phyloP scores from a whole-genome alignment of 129 eudicot species.

The Lactuca saligna region DNA sequence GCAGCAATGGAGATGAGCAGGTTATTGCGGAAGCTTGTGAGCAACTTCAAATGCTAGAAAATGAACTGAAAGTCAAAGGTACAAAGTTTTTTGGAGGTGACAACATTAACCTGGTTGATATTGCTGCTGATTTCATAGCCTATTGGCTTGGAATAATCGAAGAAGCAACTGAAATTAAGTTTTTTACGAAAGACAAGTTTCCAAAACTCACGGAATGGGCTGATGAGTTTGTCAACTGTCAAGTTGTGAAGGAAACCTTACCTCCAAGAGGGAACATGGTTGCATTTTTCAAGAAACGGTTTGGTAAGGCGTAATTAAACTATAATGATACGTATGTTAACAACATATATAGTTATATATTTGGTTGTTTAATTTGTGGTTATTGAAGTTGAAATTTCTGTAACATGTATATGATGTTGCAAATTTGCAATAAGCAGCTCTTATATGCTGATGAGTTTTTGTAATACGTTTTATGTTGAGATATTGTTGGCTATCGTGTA shows the following conservation, averaged over 20 bases:
- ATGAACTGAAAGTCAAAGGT: constrained; percentile 4
- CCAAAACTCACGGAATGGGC: constrained; percentile 26
- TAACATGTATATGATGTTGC: neutral
- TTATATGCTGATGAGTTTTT: neutral
- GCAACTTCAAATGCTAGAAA: constrained; percentile 18
- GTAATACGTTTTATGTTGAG: neutral
- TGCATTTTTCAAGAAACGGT: neutral
- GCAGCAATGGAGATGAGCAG: constrained; percentile 27
- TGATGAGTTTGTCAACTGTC: constrained; percentile 18
- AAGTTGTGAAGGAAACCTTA: constrained; percentile 22
- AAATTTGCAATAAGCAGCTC: constrained; percentile 2
- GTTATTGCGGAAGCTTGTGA: constrained; percentile 34
- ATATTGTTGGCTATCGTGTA: too few relatives aligned
- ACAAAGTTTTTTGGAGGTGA: constrained; percentile 41
- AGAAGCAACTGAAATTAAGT: constrained; percentile 2
- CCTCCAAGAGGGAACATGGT: constrained; percentile 28
- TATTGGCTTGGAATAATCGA: constrained; percentile 30
- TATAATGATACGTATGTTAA: neutral
- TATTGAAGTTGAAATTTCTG: neutral
- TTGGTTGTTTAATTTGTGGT: neutral
- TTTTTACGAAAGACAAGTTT: constrained; percentile 27
- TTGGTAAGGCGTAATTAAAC: neutral
- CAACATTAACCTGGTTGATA: constrained; percentile 32
- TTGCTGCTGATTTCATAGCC: constrained; percentile 20
- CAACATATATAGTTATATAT: too few relatives aligned